Evolutionary conservation across 2,329 filamentous ascomycete species (phyloP).

Genomic region (Colletotrichum orchidophilum): DNA sequence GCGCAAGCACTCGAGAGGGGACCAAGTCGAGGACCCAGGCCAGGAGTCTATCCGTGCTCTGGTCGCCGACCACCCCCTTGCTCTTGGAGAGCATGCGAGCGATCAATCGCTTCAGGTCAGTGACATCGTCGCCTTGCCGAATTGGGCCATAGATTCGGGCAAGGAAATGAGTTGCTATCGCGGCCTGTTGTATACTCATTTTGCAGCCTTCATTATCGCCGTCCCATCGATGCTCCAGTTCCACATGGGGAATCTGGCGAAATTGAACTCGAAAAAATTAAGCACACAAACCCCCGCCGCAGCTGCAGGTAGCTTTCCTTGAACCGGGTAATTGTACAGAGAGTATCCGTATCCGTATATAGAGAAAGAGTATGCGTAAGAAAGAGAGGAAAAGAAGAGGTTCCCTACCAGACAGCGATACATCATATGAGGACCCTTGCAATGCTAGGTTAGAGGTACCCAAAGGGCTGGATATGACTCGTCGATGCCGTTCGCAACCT

Average conservation of each 20-base stretch:
- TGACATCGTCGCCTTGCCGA: not conserved
- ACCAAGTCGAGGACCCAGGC: not conserved
- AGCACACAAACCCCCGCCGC: conserved; percentile 8
- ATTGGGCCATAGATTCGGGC: not conserved
- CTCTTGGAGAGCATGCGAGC: not conserved
- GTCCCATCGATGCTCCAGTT: not conserved
- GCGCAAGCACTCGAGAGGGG: not conserved
- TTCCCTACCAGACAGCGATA: not conserved
- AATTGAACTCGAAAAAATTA: conserved; percentile 23
- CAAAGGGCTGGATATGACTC: conserved; percentile 8
- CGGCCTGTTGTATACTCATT: not conserved
- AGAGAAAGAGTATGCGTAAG: not conserved
- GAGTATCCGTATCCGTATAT: too few relatives aligned
- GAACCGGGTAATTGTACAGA: not conserved
- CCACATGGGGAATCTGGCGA: conserved; percentile 15
- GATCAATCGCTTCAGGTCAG: conserved; percentile 10
- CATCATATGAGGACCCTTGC: not conserved
- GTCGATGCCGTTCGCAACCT: conserved; percentile 5
- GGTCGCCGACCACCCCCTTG: not conserved
- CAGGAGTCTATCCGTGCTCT: not conserved
- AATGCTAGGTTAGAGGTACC: not conserved
- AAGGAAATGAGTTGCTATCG: conserved; percentile 6
- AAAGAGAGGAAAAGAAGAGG: not conserved
- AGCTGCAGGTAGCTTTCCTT: not conserved
- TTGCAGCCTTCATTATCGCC: not conserved